These are phyloP conservation scores for Brassica cretica DNA, from an alignment of 345 rosid species.

Conservation along the genomic window DNA sequence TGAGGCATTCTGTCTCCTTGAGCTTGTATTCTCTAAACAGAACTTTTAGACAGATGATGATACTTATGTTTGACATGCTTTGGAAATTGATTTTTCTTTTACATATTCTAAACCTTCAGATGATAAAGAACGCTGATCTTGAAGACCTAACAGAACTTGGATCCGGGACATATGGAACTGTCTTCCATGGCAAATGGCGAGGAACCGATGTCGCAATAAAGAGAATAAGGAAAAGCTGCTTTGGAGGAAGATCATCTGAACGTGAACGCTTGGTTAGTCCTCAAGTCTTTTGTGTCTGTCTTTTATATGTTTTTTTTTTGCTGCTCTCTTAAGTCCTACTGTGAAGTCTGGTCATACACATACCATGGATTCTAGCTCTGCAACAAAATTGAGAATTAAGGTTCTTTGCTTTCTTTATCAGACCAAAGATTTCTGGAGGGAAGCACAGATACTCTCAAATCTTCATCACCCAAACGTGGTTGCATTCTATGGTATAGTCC, in stretches of 20 bases:
- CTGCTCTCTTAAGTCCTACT: background rate
- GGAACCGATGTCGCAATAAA: conserved; percentile 81
- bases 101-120: conserved; percentile 42
- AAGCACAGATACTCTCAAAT: conserved; percentile 73
- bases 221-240: conserved; percentile 64
- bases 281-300: conserved; percentile 2
- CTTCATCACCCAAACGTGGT: conserved; percentile 81
- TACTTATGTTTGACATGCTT: conserved; percentile 4
- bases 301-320: background rate
- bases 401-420: conserved; percentile 20
- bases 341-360: too few relatives aligned
- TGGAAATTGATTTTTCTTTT: background rate
- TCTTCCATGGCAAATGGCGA: conserved; percentile 75
- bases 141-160: conserved; percentile 68
- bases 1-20: background rate
- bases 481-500: conserved; percentile 75
- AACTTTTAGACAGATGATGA: background rate
- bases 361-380: background rate
- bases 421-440: conserved; percentile 79
- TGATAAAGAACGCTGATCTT: conserved; percentile 62
- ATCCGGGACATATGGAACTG: conserved; percentile 76
- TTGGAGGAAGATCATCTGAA: conserved; percentile 62
- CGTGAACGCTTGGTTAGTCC: conserved; percentile 67
- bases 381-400: background rate
- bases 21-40: conserved; percentile 10